These are phyloP conservation scores for Cocos nucifera DNA, from an alignment of 176 grass and related monocot species.

Conservation along the genomic window DNA sequence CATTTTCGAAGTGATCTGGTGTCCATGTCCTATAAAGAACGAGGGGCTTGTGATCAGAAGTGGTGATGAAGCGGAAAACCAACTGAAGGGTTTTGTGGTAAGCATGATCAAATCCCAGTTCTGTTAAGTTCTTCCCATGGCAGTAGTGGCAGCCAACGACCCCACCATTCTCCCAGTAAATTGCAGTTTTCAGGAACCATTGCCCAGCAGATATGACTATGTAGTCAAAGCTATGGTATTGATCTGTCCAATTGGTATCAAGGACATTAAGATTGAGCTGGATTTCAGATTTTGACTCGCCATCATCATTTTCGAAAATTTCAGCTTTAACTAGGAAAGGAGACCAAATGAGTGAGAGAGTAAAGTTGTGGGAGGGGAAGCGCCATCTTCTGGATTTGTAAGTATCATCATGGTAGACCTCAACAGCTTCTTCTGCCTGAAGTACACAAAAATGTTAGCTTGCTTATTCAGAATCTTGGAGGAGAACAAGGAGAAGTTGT, in stretches of 20 bases:
- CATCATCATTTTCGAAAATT: slow-evolving; percentile 73
- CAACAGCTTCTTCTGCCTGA: slow-evolving; percentile 62
- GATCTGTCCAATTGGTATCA: slow-evolving; percentile 48
- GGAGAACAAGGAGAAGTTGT: too few relatives aligned
- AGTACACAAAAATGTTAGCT: slow-evolving; percentile 17
- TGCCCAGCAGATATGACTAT: slow-evolving; percentile 71
- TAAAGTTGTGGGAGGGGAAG: slow-evolving; percentile 69
- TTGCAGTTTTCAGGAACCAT: slow-evolving; percentile 74
- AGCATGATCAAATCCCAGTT: slow-evolving; percentile 54
- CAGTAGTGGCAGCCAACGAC: slow-evolving; percentile 74
- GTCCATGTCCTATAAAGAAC: slow-evolving; percentile 83
- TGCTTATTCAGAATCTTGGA: too few relatives aligned
- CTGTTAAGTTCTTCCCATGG: slow-evolving; percentile 40
- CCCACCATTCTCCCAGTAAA: slow-evolving; percentile 55
- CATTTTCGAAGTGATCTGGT: slow-evolving; percentile 79
- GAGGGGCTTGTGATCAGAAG: slow-evolving; percentile 38
- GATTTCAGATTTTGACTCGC: slow-evolving; percentile 52
- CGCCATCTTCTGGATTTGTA: slow-evolving; percentile 63
- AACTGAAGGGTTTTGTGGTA: slow-evolving; percentile 51
- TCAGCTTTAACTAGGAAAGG: slow-evolving; percentile 66
- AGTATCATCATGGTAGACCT: slow-evolving; percentile 61
- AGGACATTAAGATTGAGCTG: slow-evolving; percentile 68
- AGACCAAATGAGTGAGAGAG: slow-evolving; percentile 55
- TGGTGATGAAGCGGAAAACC: slow-evolving; percentile 44
- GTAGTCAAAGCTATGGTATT: slow-evolving; percentile 61